Base-by-base conservation (phyloP, 1,139 yeast genomes). In the Geotrichum siamense region DNA sequence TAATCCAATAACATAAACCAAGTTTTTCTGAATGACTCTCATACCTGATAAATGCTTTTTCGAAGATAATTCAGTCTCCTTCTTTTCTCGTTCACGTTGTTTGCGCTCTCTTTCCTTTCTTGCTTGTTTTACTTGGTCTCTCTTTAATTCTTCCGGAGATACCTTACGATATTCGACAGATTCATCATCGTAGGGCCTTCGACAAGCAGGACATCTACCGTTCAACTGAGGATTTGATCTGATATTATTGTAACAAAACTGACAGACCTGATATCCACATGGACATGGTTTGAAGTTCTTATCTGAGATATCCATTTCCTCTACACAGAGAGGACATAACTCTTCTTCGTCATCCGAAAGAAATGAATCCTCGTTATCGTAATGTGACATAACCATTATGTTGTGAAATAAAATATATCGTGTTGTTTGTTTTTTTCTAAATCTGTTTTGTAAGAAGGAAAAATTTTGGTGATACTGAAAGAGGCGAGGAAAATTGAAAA, bases 271-370 rank as follows among this genome's bases (percentile, higher is more conserved):
- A 61, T 93, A 93, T 10, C 98, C 98, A 69, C 99, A 93, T 1
- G 97, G 98, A 71, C 99, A 93, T 5, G 99, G 99, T 63, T 83
- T 86, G 74, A 93, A 93, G 66, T 89, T 86, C 62, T 84, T 85
- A 65, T 93, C 98, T 16, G 95, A 80, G 26, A 85, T 79, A 64
- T 85, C 95, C 83, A 86, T 78, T 60, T 86, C 94, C 61, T 86
- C 95, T 58, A 83, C 86, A 68, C 95, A 85, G 53, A 86, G 73
- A 51, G 95, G 95, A 67, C 83, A 82, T 55, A 73, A 72, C 55
- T 83, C 94, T 56, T 82, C 93, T 56, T 82, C 93, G 50, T 82
- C 91, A 54, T 82, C 91, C 45, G 86, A 78, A 51, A 80, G 74
- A 56, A 80, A 80, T 13, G 74, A 62, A 54, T 74, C 78, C 55